Conservation (phyloP, 2,329 filamentous ascomycete genomes). For the Aspergillus tanneri region DNA sequence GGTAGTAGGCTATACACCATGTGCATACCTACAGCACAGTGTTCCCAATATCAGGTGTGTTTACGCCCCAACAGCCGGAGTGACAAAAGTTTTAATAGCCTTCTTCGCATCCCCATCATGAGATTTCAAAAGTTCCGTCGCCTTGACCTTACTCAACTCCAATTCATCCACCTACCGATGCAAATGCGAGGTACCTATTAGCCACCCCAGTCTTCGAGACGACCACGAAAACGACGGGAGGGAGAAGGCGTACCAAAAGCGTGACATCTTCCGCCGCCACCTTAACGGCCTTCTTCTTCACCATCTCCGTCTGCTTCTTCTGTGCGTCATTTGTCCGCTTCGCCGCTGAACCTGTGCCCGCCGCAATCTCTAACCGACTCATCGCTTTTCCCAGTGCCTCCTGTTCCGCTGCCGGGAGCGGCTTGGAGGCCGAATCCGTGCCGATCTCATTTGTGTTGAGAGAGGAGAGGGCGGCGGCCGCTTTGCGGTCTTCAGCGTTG, state of each 20-base stretch:
- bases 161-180: slow-evolving; percentile 43
- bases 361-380: slow-evolving; percentile 48
- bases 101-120: slow-evolving; percentile 46
- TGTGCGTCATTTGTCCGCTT: slow-evolving; percentile 25
- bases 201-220: background rate
- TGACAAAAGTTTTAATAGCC: slow-evolving; percentile 45
- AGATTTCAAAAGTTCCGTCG: slow-evolving; percentile 48
- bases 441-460: slow-evolving; percentile 45
- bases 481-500: slow-evolving; percentile 52
- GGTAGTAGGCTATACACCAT: background rate
- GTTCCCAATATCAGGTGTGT: no score
- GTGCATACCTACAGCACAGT: no score
- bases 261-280: slow-evolving; percentile 47
- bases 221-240: background rate
- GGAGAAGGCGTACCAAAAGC: slow-evolving; percentile 40
- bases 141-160: slow-evolving; percentile 48
- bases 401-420: slow-evolving; percentile 42
- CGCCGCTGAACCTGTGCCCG: slow-evolving; percentile 26
- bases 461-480: slow-evolving; percentile 50
- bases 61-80: slow-evolving; percentile 24
- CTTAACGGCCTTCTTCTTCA: slow-evolving; percentile 46
- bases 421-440: slow-evolving; percentile 31
- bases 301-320: slow-evolving; percentile 32
- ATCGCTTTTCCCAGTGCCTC: slow-evolving; percentile 52
- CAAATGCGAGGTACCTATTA: background rate